These are phyloP conservation scores for Ramaria sp. DNA, from an alignment of 768 basidiomycete genomes.

Conservation along the genomic window DNA sequence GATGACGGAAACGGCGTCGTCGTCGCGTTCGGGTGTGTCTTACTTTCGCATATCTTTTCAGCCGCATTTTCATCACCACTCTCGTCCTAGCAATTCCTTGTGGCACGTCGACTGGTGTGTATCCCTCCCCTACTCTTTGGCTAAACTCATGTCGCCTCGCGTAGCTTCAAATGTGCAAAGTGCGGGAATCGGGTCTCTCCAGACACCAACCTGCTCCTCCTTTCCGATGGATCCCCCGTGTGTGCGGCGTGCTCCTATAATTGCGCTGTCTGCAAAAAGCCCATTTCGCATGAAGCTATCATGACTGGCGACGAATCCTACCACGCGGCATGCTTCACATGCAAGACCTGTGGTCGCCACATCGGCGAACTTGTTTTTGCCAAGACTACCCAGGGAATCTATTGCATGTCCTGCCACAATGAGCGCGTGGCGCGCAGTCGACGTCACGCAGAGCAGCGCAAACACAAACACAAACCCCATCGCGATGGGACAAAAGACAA, in stretches of 20 bases:
- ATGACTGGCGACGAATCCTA: conserved; percentile 99
- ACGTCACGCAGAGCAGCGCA: conserved; percentile 83
- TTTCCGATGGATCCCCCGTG: conserved; percentile 97
- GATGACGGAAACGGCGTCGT: conserved; percentile 80
- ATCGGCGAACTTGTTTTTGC: conserved; percentile 99
- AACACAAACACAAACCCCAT: conserved; percentile 31
- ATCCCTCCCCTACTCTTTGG: neutral
- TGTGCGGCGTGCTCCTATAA: conserved; percentile 89
- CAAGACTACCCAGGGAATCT: conserved; percentile 96
- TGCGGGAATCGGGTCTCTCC: conserved; percentile 87
- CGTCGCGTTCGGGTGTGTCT: conserved; percentile 86
- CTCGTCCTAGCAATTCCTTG: conserved; percentile 63
- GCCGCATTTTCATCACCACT: conserved; percentile 9
- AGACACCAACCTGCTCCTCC: conserved; percentile 91
- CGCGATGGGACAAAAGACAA: conserved; percentile 2
- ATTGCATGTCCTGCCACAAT: conserved; percentile 98
- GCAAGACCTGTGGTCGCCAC: conserved; percentile 85
- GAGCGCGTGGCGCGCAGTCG: conserved; percentile 91
- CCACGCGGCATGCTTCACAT: conserved; percentile 98
- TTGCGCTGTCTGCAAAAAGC: conserved; percentile 88
- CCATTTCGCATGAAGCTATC: conserved; percentile 97
- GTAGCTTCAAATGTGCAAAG: conserved; percentile 88
- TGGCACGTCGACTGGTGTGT: conserved; percentile 76
- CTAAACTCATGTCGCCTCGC: neutral
- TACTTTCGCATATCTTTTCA: neutral